Conservation (phyloP, 164 flowering plant genomes). For the Saururus chinensis region DNA sequence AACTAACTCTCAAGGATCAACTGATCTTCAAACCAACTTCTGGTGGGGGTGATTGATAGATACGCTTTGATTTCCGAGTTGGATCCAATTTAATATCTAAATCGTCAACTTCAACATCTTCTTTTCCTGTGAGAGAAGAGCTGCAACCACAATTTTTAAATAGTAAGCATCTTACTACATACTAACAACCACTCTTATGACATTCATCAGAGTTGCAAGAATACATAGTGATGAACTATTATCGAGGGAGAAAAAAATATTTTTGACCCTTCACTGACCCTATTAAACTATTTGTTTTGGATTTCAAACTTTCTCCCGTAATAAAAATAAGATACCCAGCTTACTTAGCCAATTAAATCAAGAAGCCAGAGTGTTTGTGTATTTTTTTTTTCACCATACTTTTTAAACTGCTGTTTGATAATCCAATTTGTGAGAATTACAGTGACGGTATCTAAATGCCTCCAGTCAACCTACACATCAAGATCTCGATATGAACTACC, state of each 20-base stretch:
- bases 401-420: too few species aligned
- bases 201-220: background rate
- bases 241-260: background rate
- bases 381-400: too few species aligned
- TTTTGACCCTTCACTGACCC: too few species aligned
- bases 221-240: background rate
- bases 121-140: constrained; percentile 84
- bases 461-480: too few species aligned
- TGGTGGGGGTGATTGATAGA: constrained; percentile 67
- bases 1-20: constrained; percentile 72
- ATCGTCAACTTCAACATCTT: constrained; percentile 91
- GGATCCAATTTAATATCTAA: constrained; percentile 61
- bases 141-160: constrained; percentile 21
- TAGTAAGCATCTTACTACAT: background rate
- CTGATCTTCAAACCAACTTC: constrained; percentile 93
- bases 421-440: too few species aligned
- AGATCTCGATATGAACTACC: too few species aligned
- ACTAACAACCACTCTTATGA: background rate
- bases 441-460: too few species aligned
- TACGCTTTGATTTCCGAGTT: constrained; percentile 62
- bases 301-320: too few species aligned
- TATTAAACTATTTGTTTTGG: too few species aligned
- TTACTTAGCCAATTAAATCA: too few species aligned
- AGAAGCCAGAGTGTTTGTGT: too few species aligned
- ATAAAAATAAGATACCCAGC: too few species aligned